Evolutionary conservation across 768 basidiomycete genomes (phyloP).

Genomic region (Rhodotorula toruloides): DNA sequence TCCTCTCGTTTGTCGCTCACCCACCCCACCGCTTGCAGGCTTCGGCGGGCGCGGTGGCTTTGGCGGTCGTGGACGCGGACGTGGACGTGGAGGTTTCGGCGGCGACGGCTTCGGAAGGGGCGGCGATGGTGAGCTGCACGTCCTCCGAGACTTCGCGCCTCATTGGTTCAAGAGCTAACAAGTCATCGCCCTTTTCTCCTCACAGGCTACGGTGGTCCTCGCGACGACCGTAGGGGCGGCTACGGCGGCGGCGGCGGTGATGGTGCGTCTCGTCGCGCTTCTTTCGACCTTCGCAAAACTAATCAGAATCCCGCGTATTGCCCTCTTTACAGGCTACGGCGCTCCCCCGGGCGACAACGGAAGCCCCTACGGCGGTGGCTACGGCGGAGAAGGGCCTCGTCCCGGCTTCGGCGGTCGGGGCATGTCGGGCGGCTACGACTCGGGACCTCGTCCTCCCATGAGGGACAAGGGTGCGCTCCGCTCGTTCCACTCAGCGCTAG

Average conservation of each 20-base stretch:
- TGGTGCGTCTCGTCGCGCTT: not conserved
- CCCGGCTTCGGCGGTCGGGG: not conserved
- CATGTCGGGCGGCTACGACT: not conserved
- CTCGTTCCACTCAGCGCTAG: not conserved
- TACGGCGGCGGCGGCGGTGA: not conserved
- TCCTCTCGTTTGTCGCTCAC: too few relatives aligned
- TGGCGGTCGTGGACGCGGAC: too few relatives aligned
- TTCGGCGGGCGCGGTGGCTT: too few relatives aligned
- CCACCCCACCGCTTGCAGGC: too few relatives aligned
- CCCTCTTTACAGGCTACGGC: not conserved
- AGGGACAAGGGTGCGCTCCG: not conserved
- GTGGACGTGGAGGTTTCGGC: not conserved
- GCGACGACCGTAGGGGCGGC: too few relatives aligned
- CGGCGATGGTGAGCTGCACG: too few relatives aligned
- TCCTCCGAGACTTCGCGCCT: too few relatives aligned
- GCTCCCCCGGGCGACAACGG: not conserved
- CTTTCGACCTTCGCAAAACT: not conserved
- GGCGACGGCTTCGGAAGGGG: not conserved
- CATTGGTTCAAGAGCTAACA: too few relatives aligned
- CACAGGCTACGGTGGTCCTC: too few relatives aligned
- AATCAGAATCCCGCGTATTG: too few relatives aligned
- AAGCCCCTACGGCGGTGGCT: not conserved
- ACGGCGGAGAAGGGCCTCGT: not conserved
- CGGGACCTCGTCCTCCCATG: not conserved
- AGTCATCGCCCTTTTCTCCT: too few relatives aligned